Evolutionary conservation across 2,329 filamentous ascomycete genomes (phyloP), one percentile per base, ranked within the genome.

Genomic region (Alternaria arbusti): DNA sequence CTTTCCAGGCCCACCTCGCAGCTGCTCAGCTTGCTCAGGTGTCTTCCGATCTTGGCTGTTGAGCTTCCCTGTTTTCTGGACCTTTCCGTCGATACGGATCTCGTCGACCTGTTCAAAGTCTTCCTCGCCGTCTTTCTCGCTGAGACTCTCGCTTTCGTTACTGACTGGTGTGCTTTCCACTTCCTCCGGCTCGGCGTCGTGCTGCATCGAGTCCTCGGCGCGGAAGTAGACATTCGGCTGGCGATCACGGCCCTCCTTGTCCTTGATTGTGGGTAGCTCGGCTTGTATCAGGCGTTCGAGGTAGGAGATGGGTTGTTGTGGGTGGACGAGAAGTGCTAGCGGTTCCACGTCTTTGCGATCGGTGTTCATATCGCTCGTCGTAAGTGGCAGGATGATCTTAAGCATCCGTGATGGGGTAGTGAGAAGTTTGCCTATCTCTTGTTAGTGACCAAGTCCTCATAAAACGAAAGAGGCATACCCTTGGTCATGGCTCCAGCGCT

Each of bases 291-390:
- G 83, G 9, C 93, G 88, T 78, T 97, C 93, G 45, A 97, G 88
- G 78, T 97, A 97, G 9, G 93, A 97, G 4, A 97, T 85, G 0
- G 94, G 94, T 75, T 97, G 94, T 66, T 96, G 92, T 0, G 94
- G 94, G 71, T 97, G 94, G 0, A 97, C 86, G 3, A 97, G 87
- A 0, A 97, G 86, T 1, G 94, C 94, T 12, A 97, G 84, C 0
- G 94, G 93, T 70, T 96, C 92, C n/a, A 95, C 88, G 51, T 89
- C 86, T 79, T 91, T 90, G 60, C 88, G 84, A 65, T 89, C 86
- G 2, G 82, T 81, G 66, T 87, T 86, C 28, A 84, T 83, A 60
- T 90, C 88, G 49, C 84, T 80, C 0, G 87, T 90, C 0, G 88
- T 88, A 25, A 96, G 84, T 0, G 93, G 93, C 0, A 96, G 84